Conservation (phyloP, 768 basidiomycete species). For the Russula olivacea region DNA sequence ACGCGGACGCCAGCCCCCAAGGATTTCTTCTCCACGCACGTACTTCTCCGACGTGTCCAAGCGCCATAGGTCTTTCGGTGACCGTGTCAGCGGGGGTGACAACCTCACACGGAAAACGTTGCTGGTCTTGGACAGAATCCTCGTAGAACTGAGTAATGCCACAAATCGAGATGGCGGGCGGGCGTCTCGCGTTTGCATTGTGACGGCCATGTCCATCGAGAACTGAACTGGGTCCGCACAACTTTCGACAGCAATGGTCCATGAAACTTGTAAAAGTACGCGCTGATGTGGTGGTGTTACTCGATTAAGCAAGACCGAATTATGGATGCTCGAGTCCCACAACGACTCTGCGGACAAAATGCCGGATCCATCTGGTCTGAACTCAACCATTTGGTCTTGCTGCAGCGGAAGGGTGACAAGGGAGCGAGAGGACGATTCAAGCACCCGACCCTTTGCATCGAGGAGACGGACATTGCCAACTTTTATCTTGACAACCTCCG, state of each 20-base stretch:
- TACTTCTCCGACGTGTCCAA: constrained; percentile 94
- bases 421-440: constrained; percentile 68
- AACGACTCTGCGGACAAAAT: constrained; percentile 60
- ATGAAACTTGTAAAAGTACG: constrained; percentile 70
- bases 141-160: constrained; percentile 70
- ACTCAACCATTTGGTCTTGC: constrained; percentile 66
- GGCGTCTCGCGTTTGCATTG: constrained; percentile 80
- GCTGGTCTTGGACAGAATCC: constrained; percentile 71
- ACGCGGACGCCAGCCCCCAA: constrained; percentile 80
- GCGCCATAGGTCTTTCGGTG: constrained; percentile 86
- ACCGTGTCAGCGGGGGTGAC: constrained; percentile 78
- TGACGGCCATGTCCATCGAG: constrained; percentile 77
- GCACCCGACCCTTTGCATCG: constrained; percentile 74
- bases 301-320: constrained; percentile 78
- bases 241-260: constrained; percentile 74
- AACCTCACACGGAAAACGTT: constrained; percentile 80
- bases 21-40: constrained; percentile 83
- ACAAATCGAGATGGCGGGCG: constrained; percentile 74
- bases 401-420: constrained; percentile 69
- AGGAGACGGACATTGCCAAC: constrained; percentile 81
- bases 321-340: constrained; percentile 94
- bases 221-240: constrained; percentile 87
- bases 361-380: constrained; percentile 81
- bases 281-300: constrained; percentile 76
- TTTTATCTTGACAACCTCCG: constrained; percentile 64